Base-by-base conservation (phyloP, 2,329 filamentous ascomycete genomes). In the Lasiodiplodia sp. region DNA sequence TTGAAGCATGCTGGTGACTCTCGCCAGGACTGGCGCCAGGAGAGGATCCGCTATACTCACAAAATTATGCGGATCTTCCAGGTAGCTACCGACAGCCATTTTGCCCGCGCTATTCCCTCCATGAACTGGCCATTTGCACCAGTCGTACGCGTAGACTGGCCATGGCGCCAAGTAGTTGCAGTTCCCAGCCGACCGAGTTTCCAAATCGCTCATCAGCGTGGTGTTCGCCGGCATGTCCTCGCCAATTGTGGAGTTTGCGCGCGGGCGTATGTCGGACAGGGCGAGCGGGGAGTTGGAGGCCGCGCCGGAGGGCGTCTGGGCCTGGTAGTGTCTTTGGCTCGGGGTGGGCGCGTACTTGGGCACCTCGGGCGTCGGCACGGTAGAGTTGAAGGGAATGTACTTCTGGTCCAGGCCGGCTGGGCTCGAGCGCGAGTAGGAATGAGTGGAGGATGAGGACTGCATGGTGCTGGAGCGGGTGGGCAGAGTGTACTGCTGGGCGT, bases 1-100 rank as follows among this genome's bases (percentile, higher is more conserved):
- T 53, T 31, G 44, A 31, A 4, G 44, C 40, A 5, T 10, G 2
- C 18, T 8, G 16, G 66, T 51, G 60, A 25, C 21, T 12, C n/a
- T 64, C 25, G 31, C 40, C 8, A 21, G 18, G 40, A 12, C 25
- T 25, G 18, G 12, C 37, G 16, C 11, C 18, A 11, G 47, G 31
- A 16, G n/a, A 14, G 55, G 52, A 55, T 23, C 52, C 31, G 52
- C 38, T 38, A 18, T 57, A 80, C 88, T 75, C 84, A 97, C 94
- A 84, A 96, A 99, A 79, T 99, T 99, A 83, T 99, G 96, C 6
- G 94, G 95, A 81, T 99, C 96, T 82, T 99, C 96, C 64, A 98
- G 83, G 79, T 98, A 98, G 83, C 96, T 99, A 69, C 95, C 96
- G 49, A 99, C 87, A 14, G 96, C 96, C 74, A 99, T 87, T 81